Percentiles rank a stretch among this genome's conserved stretches.
Conservation (phyloP, 306 rosid genomes). For the Inga laurina region DNA sequence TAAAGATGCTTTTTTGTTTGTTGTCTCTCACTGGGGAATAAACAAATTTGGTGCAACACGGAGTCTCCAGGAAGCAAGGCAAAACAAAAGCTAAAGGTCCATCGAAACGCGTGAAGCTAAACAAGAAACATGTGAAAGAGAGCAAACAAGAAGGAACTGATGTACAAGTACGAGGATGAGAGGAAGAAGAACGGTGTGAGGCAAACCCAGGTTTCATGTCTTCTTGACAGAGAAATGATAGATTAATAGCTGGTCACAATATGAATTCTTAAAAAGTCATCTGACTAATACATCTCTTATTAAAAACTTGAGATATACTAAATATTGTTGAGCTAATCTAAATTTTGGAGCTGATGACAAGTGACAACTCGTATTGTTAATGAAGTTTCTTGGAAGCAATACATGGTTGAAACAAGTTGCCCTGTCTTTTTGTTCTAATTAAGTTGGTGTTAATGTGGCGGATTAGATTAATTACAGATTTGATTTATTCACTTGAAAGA, state of each 20-base stretch:
- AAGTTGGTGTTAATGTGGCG: neutral
- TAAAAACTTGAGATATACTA: neutral
- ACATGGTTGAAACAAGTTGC: neutral
- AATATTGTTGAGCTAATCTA: neutral
- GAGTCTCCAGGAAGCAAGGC: neutral
- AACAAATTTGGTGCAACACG: neutral
- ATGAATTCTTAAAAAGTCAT: neutral
- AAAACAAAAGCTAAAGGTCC: neutral
- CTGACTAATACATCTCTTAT: neutral
- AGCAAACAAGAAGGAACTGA: neutral
- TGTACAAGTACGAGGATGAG: no score
- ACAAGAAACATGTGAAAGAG: neutral
- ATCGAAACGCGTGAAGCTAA: neutral
- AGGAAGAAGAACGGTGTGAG: neutral
- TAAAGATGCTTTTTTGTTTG: neutral
- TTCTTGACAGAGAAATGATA: no score
- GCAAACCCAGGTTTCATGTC: neutral
- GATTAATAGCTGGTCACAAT: neutral
- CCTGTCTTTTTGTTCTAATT: neutral
- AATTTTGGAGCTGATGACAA: neutral
- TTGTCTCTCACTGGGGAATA: neutral
- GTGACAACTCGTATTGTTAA: neutral
- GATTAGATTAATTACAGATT: neutral
- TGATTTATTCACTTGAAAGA: neutral
- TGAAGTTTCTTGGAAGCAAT: neutral